Evolutionary conservation across 1,139 yeast genomes (phyloP).

Genomic region (Hansenula sp.): DNA sequence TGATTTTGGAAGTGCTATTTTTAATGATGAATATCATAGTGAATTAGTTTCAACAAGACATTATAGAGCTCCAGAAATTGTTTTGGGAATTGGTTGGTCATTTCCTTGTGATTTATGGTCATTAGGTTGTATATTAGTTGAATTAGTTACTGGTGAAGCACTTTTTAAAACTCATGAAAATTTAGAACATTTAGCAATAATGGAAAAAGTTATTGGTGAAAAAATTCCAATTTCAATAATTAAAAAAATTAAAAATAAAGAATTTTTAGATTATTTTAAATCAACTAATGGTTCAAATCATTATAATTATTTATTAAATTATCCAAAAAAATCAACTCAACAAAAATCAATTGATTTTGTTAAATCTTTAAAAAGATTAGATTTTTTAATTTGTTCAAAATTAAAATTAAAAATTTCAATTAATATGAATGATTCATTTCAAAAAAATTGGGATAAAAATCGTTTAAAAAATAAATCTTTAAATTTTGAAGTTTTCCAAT

Average conservation of each 20-base stretch:
- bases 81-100: constrained; percentile 89
- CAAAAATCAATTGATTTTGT: constrained; percentile 50
- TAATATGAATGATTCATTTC: constrained; percentile 34
- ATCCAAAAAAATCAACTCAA: constrained; percentile 35
- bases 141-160: constrained; percentile 92
- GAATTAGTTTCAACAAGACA: constrained; percentile 92
- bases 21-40: constrained; percentile 91
- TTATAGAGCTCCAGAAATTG: constrained; percentile 96
- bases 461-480: constrained; percentile 18
- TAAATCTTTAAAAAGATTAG: constrained; percentile 45
- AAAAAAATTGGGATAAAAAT: constrained; percentile 37
- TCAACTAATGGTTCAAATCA: background rate
- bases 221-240: constrained; percentile 18
- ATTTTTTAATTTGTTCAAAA: constrained; percentile 34
- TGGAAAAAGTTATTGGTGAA: constrained; percentile 68
- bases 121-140: constrained; percentile 89
- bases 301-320: constrained; percentile 19
- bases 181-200: constrained; percentile 90
- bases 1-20: constrained; percentile 95
- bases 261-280: constrained; percentile 9
- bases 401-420: constrained; percentile 28
- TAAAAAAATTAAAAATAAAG: constrained; percentile 11
- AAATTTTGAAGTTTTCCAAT: constrained; percentile 50
- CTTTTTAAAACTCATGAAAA: constrained; percentile 93
- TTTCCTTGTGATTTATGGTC: constrained; percentile 96